These are phyloP conservation scores for Euphorbia corollata DNA, from an alignment of 441 rosid species.

Conservation along the genomic window DNA sequence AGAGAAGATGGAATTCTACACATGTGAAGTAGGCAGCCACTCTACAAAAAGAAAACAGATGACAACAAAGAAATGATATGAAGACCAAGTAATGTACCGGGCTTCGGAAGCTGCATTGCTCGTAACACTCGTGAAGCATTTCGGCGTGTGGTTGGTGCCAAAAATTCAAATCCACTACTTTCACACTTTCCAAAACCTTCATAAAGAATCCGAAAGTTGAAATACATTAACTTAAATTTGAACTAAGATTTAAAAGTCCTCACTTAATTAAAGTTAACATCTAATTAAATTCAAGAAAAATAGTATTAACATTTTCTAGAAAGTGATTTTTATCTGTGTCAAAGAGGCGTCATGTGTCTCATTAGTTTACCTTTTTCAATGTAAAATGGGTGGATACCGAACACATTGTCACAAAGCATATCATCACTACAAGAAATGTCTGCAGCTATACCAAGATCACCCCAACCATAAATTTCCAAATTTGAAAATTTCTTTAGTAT, in stretches of 20 bases:
- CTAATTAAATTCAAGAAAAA: slow-evolving; percentile 2
- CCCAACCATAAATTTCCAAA: slow-evolving; percentile 83
- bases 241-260: not conserved
- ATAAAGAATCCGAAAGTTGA: slow-evolving; percentile 13
- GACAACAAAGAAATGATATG: not conserved
- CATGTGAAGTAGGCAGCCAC: not conserved
- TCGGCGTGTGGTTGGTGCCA: slow-evolving; percentile 82
- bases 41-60: not conserved
- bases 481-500: slow-evolving; percentile 33
- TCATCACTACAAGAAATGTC: slow-evolving; percentile 33
- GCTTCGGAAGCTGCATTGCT: slow-evolving; percentile 94
- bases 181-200: slow-evolving; percentile 45
- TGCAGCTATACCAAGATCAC: slow-evolving; percentile 36
- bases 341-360: slow-evolving; percentile 7
- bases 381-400: slow-evolving; percentile 77
- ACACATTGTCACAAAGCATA: slow-evolving; percentile 45
- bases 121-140: slow-evolving; percentile 87
- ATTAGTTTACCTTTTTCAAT: slow-evolving; percentile 58
- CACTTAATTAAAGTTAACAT: not conserved
- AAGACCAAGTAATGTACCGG: slow-evolving; percentile 41
- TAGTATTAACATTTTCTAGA: not conserved
- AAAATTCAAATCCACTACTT: slow-evolving; percentile 68
- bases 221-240: not conserved
- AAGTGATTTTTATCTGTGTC: not conserved
- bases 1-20: not conserved